These are phyloP conservation scores for Sesbania bispinosa DNA, from an alignment of 306 rosid species.

Conservation along the genomic window DNA sequence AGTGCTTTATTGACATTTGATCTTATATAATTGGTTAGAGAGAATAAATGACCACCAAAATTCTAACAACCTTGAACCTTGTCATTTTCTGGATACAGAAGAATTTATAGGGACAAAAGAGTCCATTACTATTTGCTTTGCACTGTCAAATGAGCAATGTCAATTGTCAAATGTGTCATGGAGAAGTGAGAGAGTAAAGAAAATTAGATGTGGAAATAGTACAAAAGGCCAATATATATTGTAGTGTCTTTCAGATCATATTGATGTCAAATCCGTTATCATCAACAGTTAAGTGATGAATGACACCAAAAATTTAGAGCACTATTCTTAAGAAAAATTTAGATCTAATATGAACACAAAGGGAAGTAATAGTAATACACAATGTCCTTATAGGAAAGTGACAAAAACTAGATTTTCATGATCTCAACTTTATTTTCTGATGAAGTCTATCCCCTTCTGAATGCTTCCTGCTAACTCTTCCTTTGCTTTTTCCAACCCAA, in stretches of 20 bases:
- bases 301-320: slow-evolving; percentile 15
- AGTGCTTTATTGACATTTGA: too few relatives aligned
- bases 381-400: slow-evolving; percentile 1
- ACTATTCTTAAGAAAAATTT: background rate
- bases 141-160: background rate
- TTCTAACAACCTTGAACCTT: background rate
- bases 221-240: background rate
- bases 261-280: slow-evolving; percentile 15
- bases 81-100: background rate
- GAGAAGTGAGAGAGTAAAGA: background rate
- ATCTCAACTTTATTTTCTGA: slow-evolving; percentile 36
- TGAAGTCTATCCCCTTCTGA: slow-evolving; percentile 63
- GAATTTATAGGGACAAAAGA: background rate
- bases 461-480: slow-evolving; percentile 58
- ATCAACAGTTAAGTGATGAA: slow-evolving; percentile 12
- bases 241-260: background rate
- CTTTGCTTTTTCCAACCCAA: slow-evolving; percentile 72
- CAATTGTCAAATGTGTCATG: too few relatives aligned
- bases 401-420: background rate
- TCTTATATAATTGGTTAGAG: too few relatives aligned
- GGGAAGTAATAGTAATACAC: slow-evolving; percentile 3
- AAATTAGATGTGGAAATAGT: background rate
- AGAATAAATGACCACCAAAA: background rate
- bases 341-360: slow-evolving; percentile 30
- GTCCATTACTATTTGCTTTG: background rate